Evolutionary conservation across 768 basidiomycete species (phyloP).

Genomic region (Boletellus ananas): DNA sequence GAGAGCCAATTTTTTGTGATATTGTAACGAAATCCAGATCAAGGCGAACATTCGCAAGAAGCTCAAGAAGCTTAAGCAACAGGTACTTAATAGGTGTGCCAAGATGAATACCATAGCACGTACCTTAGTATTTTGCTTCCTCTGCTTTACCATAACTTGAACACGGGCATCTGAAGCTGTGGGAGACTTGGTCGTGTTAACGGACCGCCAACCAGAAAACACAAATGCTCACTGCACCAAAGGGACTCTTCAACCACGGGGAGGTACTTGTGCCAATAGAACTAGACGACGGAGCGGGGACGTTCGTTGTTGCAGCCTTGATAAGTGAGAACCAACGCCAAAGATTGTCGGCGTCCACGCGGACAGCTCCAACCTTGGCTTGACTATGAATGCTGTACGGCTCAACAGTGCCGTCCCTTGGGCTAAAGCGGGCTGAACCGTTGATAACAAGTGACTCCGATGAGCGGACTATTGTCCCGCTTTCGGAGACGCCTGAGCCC

Average conservation of each 20-base stretch:
- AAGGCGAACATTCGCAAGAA: conserved; percentile 41
- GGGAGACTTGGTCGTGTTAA: conserved; percentile 18
- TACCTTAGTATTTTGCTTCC: conserved; percentile 21
- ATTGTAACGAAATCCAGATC: conserved; percentile 47
- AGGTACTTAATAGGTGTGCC: not conserved
- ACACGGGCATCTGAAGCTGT: conserved; percentile 12
- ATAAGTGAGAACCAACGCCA: conserved; percentile 13
- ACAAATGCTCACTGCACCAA: conserved; percentile 18
- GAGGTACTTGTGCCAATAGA: conserved; percentile 10
- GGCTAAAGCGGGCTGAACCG: conserved; percentile 55
- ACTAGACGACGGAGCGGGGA: not conserved
- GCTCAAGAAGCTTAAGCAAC: conserved; percentile 16
- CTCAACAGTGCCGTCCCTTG: conserved; percentile 51
- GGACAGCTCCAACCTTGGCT: conserved; percentile 45
- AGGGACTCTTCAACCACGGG: conserved; percentile 29
- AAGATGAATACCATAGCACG: not conserved
- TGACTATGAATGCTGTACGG: conserved; percentile 47
- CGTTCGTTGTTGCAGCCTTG: conserved; percentile 3
- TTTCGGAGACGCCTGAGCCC: conserved; percentile 21
- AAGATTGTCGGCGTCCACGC: conserved; percentile 44
- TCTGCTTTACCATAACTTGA: conserved; percentile 11
- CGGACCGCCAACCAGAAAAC: not conserved
- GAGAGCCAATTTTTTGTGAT: conserved; percentile 33
- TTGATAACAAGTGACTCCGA: conserved; percentile 43
- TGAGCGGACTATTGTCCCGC: conserved; percentile 41